A percentile compares a stretch with the other conserved stretches of the same genome.
These are phyloP conservation scores for Phytophthora idaei DNA, from an alignment of 352 stramenopile species.

Conservation along the genomic window DNA sequence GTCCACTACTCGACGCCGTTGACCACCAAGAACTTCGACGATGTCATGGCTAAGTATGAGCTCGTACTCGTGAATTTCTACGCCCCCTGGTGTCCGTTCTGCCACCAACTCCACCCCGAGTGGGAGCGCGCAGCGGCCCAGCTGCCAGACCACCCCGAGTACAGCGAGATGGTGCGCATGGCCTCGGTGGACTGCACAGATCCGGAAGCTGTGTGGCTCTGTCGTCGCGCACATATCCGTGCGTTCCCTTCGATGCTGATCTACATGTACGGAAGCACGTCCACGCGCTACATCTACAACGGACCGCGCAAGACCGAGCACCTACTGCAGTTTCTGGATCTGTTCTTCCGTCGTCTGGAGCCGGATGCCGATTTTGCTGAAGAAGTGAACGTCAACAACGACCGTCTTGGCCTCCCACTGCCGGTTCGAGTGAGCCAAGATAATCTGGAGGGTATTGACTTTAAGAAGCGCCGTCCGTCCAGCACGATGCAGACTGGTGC, in stretches of 20 bases:
- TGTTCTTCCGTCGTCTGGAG: conserved; percentile 83
- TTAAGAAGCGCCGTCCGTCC: conserved; percentile 53
- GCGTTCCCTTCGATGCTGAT: conserved; percentile 89
- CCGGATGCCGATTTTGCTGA: conserved; percentile 82
- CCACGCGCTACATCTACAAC: conserved; percentile 85
- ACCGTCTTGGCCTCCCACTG: conserved; percentile 47
- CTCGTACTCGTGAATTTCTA: conserved; percentile 88
- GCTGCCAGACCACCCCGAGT: conserved; percentile 77
- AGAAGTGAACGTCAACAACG: conserved; percentile 68
- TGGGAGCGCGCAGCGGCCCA: conserved; percentile 79
- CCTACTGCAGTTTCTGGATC: conserved; percentile 80
- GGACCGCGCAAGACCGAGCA: conserved; percentile 75
- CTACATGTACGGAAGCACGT: conserved; percentile 85
- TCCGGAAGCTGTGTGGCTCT: conserved; percentile 63
- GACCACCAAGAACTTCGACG: conserved; percentile 68
- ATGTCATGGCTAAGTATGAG: conserved; percentile 86
- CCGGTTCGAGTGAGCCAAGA: conserved; percentile 65
- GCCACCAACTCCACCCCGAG: conserved; percentile 73
- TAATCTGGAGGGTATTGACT: conserved; percentile 52
- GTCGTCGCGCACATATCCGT: conserved; percentile 71
- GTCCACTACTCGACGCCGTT: conserved; percentile 81
- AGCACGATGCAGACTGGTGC: conserved; percentile 36
- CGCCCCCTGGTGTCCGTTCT: conserved; percentile 82
- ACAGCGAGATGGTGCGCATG: conserved; percentile 79
- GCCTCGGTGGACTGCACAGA: conserved; percentile 84